Conservation (phyloP, 805 yeast genomes). For the Candida anglica region DNA sequence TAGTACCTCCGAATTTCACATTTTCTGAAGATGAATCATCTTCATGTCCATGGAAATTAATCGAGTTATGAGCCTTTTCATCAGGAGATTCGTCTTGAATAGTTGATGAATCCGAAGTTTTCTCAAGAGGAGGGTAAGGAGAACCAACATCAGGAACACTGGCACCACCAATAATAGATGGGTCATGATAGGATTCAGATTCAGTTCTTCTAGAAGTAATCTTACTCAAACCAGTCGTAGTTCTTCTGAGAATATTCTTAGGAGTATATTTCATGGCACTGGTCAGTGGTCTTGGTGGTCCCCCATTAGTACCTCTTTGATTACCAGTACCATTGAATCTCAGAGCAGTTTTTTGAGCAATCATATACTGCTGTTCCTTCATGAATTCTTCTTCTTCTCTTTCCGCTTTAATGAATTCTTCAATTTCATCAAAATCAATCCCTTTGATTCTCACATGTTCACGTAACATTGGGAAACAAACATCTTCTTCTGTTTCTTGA, state of each 20-base stretch:
- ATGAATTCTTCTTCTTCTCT: conserved; percentile 39
- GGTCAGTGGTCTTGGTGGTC: conserved; percentile 4
- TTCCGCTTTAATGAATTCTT: conserved; percentile 68
- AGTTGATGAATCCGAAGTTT: conserved; percentile 19
- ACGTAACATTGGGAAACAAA: conserved; percentile 88
- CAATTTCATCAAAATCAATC: conserved; percentile 87
- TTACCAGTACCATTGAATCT: conserved; percentile 10
- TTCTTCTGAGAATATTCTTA: conserved; percentile 23
- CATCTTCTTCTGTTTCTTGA: conserved; percentile 95
- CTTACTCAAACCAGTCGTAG: conserved; percentile 1
- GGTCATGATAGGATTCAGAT: conserved; percentile 1
- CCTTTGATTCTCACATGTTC: conserved; percentile 61
- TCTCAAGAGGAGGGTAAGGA: conserved; percentile 2
- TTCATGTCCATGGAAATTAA: background rate
- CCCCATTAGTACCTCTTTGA: conserved; percentile 7
- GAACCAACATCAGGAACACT: background rate
- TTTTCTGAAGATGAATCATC: conserved; percentile 22
- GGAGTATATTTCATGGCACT: conserved; percentile 66
- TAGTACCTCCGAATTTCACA: conserved; percentile 38
- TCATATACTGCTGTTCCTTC: conserved; percentile 19
- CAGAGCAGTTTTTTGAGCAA: conserved; percentile 18
- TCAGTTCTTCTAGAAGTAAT: conserved; percentile 1
- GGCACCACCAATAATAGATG: background rate
- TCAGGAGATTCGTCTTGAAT: conserved; percentile 16
- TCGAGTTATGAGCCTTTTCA: conserved; percentile 6